A percentile compares a stretch with the other conserved stretches of the same genome.
phyloP scores from a whole-genome alignment of 2,329 filamentous ascomycete species.

The Epichloe coenophiala region DNA sequence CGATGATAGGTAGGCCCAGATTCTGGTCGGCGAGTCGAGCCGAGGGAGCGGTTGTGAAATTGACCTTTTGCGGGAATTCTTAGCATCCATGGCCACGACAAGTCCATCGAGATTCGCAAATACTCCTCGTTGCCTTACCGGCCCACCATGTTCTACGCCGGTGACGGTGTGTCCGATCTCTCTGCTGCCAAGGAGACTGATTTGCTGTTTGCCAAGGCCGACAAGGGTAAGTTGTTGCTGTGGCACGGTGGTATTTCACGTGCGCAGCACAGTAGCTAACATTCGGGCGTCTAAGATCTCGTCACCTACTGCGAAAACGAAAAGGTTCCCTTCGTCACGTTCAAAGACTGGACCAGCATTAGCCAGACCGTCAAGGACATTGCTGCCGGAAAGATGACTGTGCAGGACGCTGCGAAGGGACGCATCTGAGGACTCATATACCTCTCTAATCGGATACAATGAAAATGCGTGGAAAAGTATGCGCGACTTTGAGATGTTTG shows the following conservation, averaged over 20 bases:
- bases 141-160: conserved; percentile 85
- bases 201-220: conserved; percentile 84
- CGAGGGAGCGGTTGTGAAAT: not conserved
- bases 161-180: conserved; percentile 85
- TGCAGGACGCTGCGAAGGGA: conserved; percentile 53
- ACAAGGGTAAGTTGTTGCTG: conserved; percentile 48
- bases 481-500: too few species aligned
- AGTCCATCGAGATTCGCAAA: conserved; percentile 78
- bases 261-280: conserved; percentile 4
- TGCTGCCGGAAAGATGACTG: conserved; percentile 54
- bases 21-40: not conserved
- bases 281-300: conserved; percentile 45
- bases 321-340: conserved; percentile 75
- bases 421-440: conserved; percentile 15
- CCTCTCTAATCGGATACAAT: too few species aligned
- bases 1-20: conserved; percentile 54
- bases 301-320: conserved; percentile 77
- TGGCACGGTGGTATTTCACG: not conserved
- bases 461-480: too few species aligned
- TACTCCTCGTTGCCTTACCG: conserved; percentile 66
- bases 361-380: conserved; percentile 65
- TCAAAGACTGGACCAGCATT: conserved; percentile 74
- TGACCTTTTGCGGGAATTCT: not conserved
- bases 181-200: conserved; percentile 89
- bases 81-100: conserved; percentile 89